A percentile compares a stretch with the other conserved stretches of the same genome.
Conservation (phyloP, 345 rosid species). For the Syzygium jambos region DNA sequence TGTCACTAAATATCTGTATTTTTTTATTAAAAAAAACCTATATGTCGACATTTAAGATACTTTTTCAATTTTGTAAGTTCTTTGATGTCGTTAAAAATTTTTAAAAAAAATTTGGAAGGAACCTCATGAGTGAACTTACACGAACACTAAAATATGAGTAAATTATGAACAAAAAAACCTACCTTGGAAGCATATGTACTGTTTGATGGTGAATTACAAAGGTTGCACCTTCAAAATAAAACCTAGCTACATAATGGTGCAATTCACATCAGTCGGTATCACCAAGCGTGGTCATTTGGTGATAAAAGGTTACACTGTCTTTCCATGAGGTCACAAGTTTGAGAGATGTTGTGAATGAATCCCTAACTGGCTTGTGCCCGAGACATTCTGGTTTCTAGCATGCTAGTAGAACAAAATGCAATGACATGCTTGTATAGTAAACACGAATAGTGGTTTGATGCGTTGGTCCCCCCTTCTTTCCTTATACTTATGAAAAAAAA, state of each 20-base stretch:
- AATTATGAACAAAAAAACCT: background rate
- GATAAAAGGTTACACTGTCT: background rate
- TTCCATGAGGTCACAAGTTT: background rate
- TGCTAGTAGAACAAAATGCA: background rate
- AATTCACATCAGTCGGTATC: background rate
- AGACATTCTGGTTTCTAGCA: background rate
- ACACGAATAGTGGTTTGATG: background rate
- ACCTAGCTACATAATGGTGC: background rate
- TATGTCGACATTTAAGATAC: background rate
- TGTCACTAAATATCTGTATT: background rate
- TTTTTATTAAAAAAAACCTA: background rate
- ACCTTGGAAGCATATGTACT: background rate
- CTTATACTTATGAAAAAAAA: background rate
- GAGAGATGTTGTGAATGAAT: background rate
- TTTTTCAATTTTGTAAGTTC: background rate
- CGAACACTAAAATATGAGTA: too few relatives aligned
- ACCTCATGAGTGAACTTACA: background rate
- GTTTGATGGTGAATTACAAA: background rate
- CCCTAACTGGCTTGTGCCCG: background rate
- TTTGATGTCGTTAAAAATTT: background rate
- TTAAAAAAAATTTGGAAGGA: background rate
- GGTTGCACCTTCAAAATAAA: background rate
- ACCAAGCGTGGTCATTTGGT: background rate
- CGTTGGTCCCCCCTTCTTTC: background rate
- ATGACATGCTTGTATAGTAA: background rate